These are phyloP conservation scores for Roridomyces roridus DNA, from an alignment of 768 basidiomycete genomes.

Conservation along the genomic window DNA sequence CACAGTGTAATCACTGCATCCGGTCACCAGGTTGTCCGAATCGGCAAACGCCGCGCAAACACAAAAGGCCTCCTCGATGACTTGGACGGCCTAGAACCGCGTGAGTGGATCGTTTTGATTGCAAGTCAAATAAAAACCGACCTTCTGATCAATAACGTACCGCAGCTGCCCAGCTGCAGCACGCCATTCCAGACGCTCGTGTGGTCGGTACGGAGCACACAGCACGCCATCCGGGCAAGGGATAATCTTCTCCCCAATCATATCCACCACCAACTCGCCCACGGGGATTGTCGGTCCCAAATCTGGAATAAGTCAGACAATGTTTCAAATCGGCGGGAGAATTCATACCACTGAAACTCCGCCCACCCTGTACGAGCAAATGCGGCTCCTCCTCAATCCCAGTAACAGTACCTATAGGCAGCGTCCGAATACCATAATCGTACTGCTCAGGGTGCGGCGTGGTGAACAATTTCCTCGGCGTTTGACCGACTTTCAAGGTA, in stretches of 20 bases:
- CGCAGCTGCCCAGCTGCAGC: slow-evolving; percentile 61
- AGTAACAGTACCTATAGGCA: slow-evolving; percentile 73
- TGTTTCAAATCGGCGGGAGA: no score
- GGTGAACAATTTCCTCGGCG: slow-evolving; percentile 85
- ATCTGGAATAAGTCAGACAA: no score
- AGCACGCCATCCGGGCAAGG: slow-evolving; percentile 67
- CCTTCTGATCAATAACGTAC: slow-evolving; percentile 67
- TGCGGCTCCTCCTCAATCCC: slow-evolving; percentile 88
- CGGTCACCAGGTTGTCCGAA: slow-evolving; percentile 74
- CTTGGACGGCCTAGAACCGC: slow-evolving; percentile 66
- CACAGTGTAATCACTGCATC: slow-evolving; percentile 81
- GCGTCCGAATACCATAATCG: slow-evolving; percentile 70
- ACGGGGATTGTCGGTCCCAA: slow-evolving; percentile 55
- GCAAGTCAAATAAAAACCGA: slow-evolving; percentile 30
- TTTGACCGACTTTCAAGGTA: slow-evolving; percentile 90
- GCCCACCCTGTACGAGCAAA: slow-evolving; percentile 61
- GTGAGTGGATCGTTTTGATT: neutral
- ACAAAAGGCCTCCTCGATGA: slow-evolving; percentile 75
- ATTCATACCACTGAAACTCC: slow-evolving; percentile 68
- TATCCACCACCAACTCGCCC: slow-evolving; percentile 59
- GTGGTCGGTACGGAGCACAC: slow-evolving; percentile 60
- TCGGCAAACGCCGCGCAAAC: slow-evolving; percentile 84
- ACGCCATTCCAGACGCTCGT: slow-evolving; percentile 78
- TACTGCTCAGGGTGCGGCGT: slow-evolving; percentile 78
- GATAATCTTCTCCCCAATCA: slow-evolving; percentile 61